Percentiles rank a stretch among this genome's conserved stretches.
These are phyloP conservation scores for Teunomyces panamensis DNA, from an alignment of 805 yeast genomes.

Conservation along the genomic window DNA sequence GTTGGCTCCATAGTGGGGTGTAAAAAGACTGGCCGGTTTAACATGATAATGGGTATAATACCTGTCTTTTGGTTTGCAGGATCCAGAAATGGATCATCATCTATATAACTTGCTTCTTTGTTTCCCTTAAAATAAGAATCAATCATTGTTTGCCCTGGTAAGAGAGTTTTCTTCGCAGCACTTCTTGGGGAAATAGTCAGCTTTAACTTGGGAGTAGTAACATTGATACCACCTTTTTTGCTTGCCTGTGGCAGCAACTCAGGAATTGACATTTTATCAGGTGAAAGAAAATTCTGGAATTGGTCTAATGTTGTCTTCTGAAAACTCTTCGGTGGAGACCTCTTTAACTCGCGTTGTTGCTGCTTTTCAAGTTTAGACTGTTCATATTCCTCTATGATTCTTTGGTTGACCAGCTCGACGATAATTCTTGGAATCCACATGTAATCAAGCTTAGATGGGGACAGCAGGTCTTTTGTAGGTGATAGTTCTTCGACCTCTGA, in stretches of 20 bases:
- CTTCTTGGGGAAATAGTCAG: background rate
- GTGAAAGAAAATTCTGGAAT: constrained; percentile 10
- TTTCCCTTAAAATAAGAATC: background rate
- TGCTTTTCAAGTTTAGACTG: constrained; percentile 8
- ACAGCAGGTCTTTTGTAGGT: background rate
- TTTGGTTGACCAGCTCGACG: constrained; percentile 13
- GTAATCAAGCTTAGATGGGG: constrained; percentile 7
- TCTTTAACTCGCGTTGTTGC: constrained; percentile 12
- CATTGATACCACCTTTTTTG: background rate
- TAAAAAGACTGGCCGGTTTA: background rate
- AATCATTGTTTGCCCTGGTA: constrained; percentile 2
- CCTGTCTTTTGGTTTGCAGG: background rate
- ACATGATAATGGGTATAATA: background rate
- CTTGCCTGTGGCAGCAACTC: background rate
- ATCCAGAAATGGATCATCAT: constrained; percentile 4
- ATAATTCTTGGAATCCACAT: constrained; percentile 21
- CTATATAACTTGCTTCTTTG: background rate
- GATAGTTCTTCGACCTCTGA: constrained; percentile 1
- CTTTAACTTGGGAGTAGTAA: background rate
- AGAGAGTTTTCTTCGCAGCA: background rate
- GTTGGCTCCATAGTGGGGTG: constrained; percentile 1
- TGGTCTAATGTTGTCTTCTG: constrained; percentile 29
- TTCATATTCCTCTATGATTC: constrained; percentile 12
- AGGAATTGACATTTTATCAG: background rate
- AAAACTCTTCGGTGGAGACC: background rate